These are phyloP conservation scores for Aspergillus homomorphus DNA, from an alignment of 495 filamentous ascomycete genomes.

Conservation along the genomic window DNA sequence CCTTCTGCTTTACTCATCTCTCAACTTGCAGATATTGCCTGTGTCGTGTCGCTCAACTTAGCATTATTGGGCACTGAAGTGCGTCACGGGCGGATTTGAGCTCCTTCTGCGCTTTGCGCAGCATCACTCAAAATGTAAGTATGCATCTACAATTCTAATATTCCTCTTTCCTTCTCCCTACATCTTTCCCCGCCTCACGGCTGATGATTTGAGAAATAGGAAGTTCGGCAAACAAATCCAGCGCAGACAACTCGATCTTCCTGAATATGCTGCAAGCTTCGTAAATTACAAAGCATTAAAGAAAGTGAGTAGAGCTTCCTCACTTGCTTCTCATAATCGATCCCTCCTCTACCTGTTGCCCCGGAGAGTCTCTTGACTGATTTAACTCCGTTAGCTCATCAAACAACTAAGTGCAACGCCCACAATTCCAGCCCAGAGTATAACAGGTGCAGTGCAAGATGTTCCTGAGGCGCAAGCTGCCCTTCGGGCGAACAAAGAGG, in stretches of 20 bases:
- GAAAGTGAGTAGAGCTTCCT: constrained; percentile 60
- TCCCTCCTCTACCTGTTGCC: constrained; percentile 3
- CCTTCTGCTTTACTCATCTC: constrained; percentile 2
- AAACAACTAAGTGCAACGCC: constrained; percentile 94
- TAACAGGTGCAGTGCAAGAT: constrained; percentile 46
- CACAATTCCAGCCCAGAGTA: constrained; percentile 70
- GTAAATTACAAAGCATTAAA: constrained; percentile 99
- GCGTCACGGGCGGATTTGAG: constrained; percentile 20
- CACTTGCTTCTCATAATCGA: not conserved
- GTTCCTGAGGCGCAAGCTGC: constrained; percentile 74
- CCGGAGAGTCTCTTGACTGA: constrained; percentile 7
- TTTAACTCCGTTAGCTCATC: constrained; percentile 68
- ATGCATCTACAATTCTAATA: not conserved
- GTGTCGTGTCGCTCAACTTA: not conserved
- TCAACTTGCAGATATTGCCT: not conserved
- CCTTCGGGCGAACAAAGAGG: constrained; percentile 96
- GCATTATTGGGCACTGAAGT: constrained; percentile 11
- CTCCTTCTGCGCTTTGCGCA: constrained; percentile 18
- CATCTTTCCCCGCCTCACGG: not conserved
- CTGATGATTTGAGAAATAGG: constrained; percentile 51
- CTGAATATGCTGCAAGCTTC: constrained; percentile 98
- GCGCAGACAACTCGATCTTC: constrained; percentile 96
- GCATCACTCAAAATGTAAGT: constrained; percentile 35
- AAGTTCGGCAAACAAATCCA: constrained; percentile 99
- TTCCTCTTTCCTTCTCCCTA: not conserved